Conservation (phyloP, 192 early-diverging fungal species). For the Geranomyces variabilis region DNA sequence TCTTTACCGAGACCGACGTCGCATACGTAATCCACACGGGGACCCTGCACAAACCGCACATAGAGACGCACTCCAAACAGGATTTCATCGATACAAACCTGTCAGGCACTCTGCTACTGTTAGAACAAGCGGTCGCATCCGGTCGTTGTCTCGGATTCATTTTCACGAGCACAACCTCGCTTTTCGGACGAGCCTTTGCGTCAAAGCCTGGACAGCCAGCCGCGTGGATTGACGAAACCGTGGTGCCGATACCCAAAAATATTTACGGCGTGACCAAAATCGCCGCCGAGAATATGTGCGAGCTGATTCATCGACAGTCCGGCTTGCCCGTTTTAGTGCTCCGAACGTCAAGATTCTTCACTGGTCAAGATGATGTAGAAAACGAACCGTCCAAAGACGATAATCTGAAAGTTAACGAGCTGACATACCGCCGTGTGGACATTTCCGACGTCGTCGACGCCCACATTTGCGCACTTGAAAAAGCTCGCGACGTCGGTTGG, state of each 20-base stretch:
- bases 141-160: too few relatives aligned
- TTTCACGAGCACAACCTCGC: too few relatives aligned
- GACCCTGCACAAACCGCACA: neutral
- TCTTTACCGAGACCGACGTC: neutral
- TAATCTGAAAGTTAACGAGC: neutral
- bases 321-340: neutral
- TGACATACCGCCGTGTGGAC: neutral
- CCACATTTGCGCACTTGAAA: neutral
- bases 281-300: neutral
- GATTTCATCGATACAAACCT: neutral
- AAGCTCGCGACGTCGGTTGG: too few relatives aligned
- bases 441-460: neutral
- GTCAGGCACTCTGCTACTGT: neutral
- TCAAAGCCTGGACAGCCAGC: too few relatives aligned
- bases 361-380: neutral
- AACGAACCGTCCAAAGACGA: neutral
- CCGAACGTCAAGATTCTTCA: neutral
- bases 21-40: neutral
- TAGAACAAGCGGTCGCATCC: too few relatives aligned
- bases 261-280: neutral
- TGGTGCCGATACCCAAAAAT: neutral
- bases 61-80: neutral
- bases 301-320: neutral
- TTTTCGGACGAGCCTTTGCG: too few relatives aligned
- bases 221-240: neutral